A percentile compares a stretch with the other conserved stretches of the same genome.
These are phyloP conservation scores for Coemansia sp. DNA, from an alignment of 192 early-diverging fungal species.

Conservation along the genomic window DNA sequence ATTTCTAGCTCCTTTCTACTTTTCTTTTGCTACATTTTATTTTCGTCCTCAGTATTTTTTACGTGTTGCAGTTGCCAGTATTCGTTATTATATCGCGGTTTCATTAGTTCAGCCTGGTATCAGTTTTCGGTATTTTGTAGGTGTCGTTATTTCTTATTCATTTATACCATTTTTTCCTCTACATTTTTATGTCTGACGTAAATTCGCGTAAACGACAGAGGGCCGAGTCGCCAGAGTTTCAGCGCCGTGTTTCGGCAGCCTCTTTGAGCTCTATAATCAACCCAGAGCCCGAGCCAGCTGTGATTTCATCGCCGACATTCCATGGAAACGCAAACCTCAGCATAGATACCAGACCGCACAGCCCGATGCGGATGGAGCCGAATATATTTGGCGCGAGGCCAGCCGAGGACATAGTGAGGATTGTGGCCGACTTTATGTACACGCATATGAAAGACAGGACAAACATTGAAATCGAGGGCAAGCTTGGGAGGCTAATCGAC, in stretches of 20 bases:
- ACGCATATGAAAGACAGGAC: slow-evolving; percentile 54
- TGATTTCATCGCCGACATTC: slow-evolving; percentile 33
- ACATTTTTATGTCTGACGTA: slow-evolving; percentile 14
- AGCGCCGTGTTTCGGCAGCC: slow-evolving; percentile 46
- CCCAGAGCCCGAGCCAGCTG: slow-evolving; percentile 30
- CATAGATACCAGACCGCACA: slow-evolving; percentile 16
- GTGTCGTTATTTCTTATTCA: slow-evolving; percentile 9
- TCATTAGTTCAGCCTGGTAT: too few relatives aligned
- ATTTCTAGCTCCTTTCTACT: not conserved
- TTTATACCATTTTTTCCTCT: not conserved
- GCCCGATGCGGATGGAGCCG: slow-evolving; percentile 53
- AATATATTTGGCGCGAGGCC: slow-evolving; percentile 65
- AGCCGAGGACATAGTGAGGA: slow-evolving; percentile 61
- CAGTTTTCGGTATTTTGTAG: too few relatives aligned
- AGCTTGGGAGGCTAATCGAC: slow-evolving; percentile 79
- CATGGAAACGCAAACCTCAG: slow-evolving; percentile 3
- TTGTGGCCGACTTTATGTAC: slow-evolving; percentile 66
- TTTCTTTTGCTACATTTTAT: not conserved
- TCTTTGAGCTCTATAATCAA: slow-evolving; percentile 49
- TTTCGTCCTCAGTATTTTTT: not conserved
- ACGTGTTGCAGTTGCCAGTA: too few relatives aligned
- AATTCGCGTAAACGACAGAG: slow-evolving; percentile 44
- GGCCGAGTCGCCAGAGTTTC: slow-evolving; percentile 29
- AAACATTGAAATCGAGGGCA: slow-evolving; percentile 77
- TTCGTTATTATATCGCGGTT: too few relatives aligned